phyloP scores from a whole-genome alignment of 2,329 filamentous ascomycete species.

The Lasiodiplodia citricola region DNA sequence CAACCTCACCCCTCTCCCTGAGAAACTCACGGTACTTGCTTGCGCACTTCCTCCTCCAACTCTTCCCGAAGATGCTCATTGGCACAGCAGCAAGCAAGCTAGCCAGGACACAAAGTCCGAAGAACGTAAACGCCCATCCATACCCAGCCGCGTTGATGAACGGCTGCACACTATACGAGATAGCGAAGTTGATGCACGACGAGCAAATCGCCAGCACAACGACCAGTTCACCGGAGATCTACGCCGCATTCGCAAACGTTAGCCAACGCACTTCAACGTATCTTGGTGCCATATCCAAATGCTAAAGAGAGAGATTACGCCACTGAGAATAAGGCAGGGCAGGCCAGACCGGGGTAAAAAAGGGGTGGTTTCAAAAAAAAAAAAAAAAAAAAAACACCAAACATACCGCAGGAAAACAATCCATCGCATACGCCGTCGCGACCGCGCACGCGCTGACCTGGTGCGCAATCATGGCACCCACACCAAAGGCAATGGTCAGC shows the following conservation, averaged over 20 bases:
- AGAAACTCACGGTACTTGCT: slow-evolving; percentile 15
- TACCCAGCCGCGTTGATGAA: slow-evolving; percentile 44
- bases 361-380: not conserved
- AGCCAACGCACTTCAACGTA: not conserved
- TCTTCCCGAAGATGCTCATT: slow-evolving; percentile 41
- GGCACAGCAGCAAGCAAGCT: slow-evolving; percentile 35
- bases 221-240: slow-evolving; percentile 25
- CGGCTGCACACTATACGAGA: slow-evolving; percentile 44
- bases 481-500: slow-evolving; percentile 43
- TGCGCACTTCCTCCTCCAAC: slow-evolving; percentile 36
- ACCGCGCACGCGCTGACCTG: slow-evolving; percentile 48
- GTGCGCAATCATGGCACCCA: slow-evolving; percentile 48
- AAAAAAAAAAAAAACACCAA: not conserved
- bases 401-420: slow-evolving; percentile 42
- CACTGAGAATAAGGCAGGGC: not conserved
- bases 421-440: slow-evolving; percentile 50
- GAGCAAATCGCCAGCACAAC: slow-evolving; percentile 25
- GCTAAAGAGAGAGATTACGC: too few relatives aligned
- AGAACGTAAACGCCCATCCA: slow-evolving; percentile 43
- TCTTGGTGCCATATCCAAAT: too few relatives aligned
- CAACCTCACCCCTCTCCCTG: slow-evolving; percentile 14
- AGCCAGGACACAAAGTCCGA: slow-evolving; percentile 39
- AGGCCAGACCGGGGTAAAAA: too few relatives aligned
- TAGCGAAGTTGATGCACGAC: slow-evolving; percentile 19
- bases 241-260: not conserved